These are phyloP conservation scores for Umbelopsis vinacea DNA, from an alignment of 192 early-diverging fungal genomes.

Conservation along the genomic window DNA sequence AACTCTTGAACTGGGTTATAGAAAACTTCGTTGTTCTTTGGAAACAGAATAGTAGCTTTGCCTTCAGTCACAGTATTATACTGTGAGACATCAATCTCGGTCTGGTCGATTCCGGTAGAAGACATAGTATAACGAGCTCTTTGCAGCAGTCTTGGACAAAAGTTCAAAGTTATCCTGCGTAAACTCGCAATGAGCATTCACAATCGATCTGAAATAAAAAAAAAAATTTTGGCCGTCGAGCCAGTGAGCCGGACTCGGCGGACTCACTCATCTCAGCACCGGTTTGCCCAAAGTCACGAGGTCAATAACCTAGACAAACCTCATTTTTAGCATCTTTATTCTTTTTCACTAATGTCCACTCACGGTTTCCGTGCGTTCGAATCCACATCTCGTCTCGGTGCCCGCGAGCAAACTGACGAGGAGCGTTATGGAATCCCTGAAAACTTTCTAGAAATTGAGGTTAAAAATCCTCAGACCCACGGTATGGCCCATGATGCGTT, in stretches of 20 bases:
- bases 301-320: not conserved
- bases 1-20: conserved; percentile 99
- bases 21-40: conserved; percentile 91
- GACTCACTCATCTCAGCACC: not conserved
- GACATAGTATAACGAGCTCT: not conserved
- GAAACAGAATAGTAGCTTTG: conserved; percentile 83
- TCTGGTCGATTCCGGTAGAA: not conserved
- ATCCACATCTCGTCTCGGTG: conserved; percentile 26
- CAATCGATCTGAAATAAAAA: not conserved
- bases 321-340: conserved; percentile 6
- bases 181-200: conserved; percentile 17
- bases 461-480: conserved; percentile 87
- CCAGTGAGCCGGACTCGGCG: not conserved
- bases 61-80: conserved; percentile 77
- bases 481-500: conserved; percentile 44
- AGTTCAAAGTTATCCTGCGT: conserved; percentile 3
- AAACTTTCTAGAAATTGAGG: conserved; percentile 97
- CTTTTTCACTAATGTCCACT: conserved; percentile 10
- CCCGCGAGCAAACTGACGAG: conserved; percentile 61
- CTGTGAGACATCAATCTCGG: conserved; percentile 39
- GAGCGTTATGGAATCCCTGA: conserved; percentile 90
- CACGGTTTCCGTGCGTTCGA: conserved; percentile 28
- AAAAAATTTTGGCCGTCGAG: not conserved
- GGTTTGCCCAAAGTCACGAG: conserved; percentile 7
- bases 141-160: not conserved